These are phyloP conservation scores for Magnolia sinica DNA, from an alignment of 164 flowering plant genomes.

Conservation along the genomic window DNA sequence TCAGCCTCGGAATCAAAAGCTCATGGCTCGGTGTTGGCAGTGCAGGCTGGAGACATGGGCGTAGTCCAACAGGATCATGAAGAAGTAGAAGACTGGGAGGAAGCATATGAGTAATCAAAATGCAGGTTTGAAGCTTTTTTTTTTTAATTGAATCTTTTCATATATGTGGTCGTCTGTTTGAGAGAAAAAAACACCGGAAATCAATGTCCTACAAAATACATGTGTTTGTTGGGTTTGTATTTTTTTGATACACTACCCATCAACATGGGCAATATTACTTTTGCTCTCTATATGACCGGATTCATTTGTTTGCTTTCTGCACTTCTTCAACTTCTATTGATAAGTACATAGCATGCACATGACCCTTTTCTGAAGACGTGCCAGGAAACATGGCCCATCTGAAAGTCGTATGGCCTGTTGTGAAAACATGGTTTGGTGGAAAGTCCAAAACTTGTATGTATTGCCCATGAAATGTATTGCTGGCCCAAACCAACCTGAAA, in stretches of 20 bases:
- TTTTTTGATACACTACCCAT: neutral
- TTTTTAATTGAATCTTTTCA: neutral
- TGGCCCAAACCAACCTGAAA: too few relatives aligned
- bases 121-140: neutral
- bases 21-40: constrained; percentile 16
- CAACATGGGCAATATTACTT: neutral
- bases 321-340: too few relatives aligned
- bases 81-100: constrained; percentile 89
- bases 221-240: neutral
- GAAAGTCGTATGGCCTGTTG: too few relatives aligned
- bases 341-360: too few relatives aligned
- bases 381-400: too few relatives aligned
- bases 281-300: too few relatives aligned
- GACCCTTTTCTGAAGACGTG: too few relatives aligned
- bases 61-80: constrained; percentile 29
- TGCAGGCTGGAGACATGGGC: constrained; percentile 9
- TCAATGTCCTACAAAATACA: neutral
- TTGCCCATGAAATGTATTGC: too few relatives aligned
- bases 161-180: neutral
- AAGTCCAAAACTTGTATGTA: too few relatives aligned
- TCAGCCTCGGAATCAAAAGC: constrained; percentile 18
- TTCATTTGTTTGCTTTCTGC: too few relatives aligned
- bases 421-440: too few relatives aligned
- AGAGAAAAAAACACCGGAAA: neutral
- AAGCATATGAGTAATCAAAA: constrained; percentile 48